These are phyloP conservation scores for Pseudogymnoascus sp. DNA, from an alignment of 2,329 filamentous ascomycete genomes.

Conservation along the genomic window DNA sequence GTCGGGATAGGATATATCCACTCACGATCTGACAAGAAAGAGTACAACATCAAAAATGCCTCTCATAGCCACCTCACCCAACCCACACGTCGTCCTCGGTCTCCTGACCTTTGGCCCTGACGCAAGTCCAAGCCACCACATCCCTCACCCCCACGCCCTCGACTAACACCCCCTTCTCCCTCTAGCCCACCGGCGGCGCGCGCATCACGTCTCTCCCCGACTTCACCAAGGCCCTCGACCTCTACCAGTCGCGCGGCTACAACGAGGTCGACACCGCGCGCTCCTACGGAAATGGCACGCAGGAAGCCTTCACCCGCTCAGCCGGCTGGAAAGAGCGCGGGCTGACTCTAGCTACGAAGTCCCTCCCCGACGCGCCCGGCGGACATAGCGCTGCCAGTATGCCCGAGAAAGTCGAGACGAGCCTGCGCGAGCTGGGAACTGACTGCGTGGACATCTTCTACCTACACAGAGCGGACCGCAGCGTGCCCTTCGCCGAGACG, in stretches of 20 bases:
- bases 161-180: slow-evolving; percentile 11
- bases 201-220: slow-evolving; percentile 60
- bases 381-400: slow-evolving; percentile 56
- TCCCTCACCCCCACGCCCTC: background rate
- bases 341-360: slow-evolving; percentile 70
- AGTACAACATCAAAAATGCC: slow-evolving; percentile 20
- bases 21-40: background rate
- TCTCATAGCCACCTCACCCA: slow-evolving; percentile 28
- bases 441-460: slow-evolving; percentile 73
- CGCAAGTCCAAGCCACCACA: slow-evolving; percentile 25
- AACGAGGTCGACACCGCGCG: slow-evolving; percentile 79
- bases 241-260: slow-evolving; percentile 71
- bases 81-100: slow-evolving; percentile 69
- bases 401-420: slow-evolving; percentile 56
- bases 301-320: slow-evolving; percentile 70
- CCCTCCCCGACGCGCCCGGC: slow-evolving; percentile 54
- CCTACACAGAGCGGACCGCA: slow-evolving; percentile 61
- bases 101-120: slow-evolving; percentile 77
- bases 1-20: background rate
- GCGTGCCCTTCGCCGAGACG: slow-evolving; percentile 69
- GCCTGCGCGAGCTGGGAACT: slow-evolving; percentile 62
- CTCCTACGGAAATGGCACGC: slow-evolving; percentile 59
- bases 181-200: slow-evolving; percentile 42
- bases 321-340: slow-evolving; percentile 73
- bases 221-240: slow-evolving; percentile 63